Percentiles rank a stretch among this genome's conserved stretches.
These are phyloP conservation scores for Begonia masoniana DNA, from an alignment of 306 rosid genomes.

Conservation along the genomic window DNA sequence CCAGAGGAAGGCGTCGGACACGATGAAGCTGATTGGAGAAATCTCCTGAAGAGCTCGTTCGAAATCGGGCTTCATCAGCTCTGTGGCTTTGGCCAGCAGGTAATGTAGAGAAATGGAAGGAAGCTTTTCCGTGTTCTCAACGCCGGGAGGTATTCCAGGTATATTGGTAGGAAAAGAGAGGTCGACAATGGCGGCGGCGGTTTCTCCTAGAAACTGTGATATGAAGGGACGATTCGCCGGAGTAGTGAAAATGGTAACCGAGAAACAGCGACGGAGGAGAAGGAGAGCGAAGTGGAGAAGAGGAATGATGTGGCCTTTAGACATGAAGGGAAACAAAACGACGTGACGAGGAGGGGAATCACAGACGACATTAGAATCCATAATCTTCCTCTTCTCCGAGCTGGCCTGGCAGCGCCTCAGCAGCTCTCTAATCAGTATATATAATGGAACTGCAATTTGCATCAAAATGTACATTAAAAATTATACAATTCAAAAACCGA, in stretches of 20 bases:
- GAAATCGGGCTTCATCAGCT: slow-evolving; percentile 21
- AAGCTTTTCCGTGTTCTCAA: slow-evolving; percentile 25
- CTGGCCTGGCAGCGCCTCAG: no score
- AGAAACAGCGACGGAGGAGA: slow-evolving; percentile 19
- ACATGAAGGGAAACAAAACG: slow-evolving; percentile 36
- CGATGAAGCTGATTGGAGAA: slow-evolving; percentile 20
- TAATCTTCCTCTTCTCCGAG: not conserved
- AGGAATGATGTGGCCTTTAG: slow-evolving; percentile 51
- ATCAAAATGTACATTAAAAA: no score
- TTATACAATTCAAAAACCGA: no score
- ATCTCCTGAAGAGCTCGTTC: slow-evolving; percentile 17
- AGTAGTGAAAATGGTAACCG: slow-evolving; percentile 33
- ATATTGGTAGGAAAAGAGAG: slow-evolving; percentile 17
- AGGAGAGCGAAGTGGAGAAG: slow-evolving; percentile 31
- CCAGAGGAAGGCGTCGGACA: slow-evolving; percentile 43
- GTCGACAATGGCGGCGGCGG: slow-evolving; percentile 17
- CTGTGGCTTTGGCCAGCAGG: slow-evolving; percentile 18
- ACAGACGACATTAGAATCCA: slow-evolving; percentile 8
- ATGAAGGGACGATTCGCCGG: slow-evolving; percentile 23
- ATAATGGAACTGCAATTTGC: no score
- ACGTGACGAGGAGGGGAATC: slow-evolving; percentile 6
- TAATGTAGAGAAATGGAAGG: slow-evolving; percentile 13
- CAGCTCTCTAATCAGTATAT: no score
- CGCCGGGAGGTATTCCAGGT: slow-evolving; percentile 24
- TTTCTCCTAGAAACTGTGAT: slow-evolving; percentile 10